Evolutionary conservation across 2,329 filamentous ascomycete species (phyloP).

Genomic region (Hirsutella rhossiliensis): DNA sequence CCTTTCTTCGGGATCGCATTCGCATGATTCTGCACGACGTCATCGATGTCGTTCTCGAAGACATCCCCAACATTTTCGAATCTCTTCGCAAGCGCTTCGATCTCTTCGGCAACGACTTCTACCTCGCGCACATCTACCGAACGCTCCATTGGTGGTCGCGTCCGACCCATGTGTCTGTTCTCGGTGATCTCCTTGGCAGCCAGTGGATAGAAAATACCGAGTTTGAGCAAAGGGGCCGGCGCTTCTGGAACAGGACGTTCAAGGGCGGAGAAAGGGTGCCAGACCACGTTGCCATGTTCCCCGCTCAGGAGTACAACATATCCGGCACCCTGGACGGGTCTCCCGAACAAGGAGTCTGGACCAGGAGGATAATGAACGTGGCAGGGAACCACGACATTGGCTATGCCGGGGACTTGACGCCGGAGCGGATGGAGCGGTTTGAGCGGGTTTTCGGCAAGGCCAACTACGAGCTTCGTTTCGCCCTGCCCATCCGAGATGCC

Average conservation of each 20-base stretch:
- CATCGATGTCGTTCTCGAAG: conserved; percentile 51
- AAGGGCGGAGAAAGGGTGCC: conserved; percentile 52
- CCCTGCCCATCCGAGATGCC: conserved; percentile 35
- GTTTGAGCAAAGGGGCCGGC: conserved; percentile 57
- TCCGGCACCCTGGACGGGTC: conserved; percentile 34
- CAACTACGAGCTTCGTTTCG: conserved; percentile 80
- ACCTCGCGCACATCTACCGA: conserved; percentile 85
- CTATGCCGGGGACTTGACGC: conserved; percentile 82
- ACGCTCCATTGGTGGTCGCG: conserved; percentile 71
- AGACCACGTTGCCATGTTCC: conserved; percentile 38
- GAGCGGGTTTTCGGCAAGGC: conserved; percentile 74
- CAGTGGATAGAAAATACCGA: conserved; percentile 88
- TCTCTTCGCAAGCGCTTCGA: conserved; percentile 71
- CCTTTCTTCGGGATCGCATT: conserved; percentile 37
- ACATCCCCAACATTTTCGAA: conserved; percentile 55
- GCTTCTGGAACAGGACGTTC: conserved; percentile 78
- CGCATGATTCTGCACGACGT: conserved; percentile 44
- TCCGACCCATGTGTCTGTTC: conserved; percentile 77
- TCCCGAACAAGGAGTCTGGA: conserved; percentile 46
- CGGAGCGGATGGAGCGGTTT: conserved; percentile 66
- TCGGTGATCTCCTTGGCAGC: conserved; percentile 86
- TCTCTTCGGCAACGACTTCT: conserved; percentile 86
- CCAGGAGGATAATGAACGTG: conserved; percentile 71
- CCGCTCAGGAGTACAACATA: conserved; percentile 35
- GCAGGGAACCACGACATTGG: conserved; percentile 95